Evolutionary conservation across 768 basidiomycete species (phyloP).

Genomic region (Boletus insuetus): DNA sequence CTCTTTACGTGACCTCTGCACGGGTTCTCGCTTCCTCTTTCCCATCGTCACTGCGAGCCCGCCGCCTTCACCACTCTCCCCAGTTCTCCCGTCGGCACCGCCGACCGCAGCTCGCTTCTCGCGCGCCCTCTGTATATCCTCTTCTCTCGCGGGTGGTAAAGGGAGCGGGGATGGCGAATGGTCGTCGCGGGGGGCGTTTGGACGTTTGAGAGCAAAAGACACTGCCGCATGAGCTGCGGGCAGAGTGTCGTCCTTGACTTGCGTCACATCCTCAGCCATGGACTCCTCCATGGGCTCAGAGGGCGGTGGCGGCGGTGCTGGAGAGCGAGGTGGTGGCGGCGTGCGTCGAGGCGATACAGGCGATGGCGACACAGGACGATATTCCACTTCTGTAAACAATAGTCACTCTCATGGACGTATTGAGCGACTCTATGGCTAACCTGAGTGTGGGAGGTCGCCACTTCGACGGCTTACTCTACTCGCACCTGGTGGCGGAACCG

Average conservation of each 20-base stretch:
- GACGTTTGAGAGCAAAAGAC: constrained; percentile 44
- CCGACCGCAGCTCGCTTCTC: constrained; percentile 21
- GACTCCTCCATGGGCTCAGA: constrained; percentile 37
- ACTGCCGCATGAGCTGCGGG: constrained; percentile 38
- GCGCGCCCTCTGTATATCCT: constrained; percentile 23
- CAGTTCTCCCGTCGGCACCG: constrained; percentile 7
- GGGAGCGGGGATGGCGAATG: constrained; percentile 45
- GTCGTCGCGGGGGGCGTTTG: constrained; percentile 43
- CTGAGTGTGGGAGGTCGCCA: constrained; percentile 6
- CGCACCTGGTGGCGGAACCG: constrained; percentile 9
- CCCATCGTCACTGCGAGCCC: not conserved
- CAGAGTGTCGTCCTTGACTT: constrained; percentile 31
- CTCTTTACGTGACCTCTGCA: constrained; percentile 56
- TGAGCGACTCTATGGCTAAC: constrained; percentile 2
- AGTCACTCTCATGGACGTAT: not conserved
- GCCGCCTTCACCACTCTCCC: constrained; percentile 1
- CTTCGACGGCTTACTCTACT: constrained; percentile 5
- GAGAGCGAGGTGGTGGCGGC: constrained; percentile 22
- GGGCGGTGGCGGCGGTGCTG: constrained; percentile 29
- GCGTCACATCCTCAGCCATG: constrained; percentile 1
- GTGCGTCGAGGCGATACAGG: constrained; percentile 23
- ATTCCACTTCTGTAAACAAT: constrained; percentile 13
- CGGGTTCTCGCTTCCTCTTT: constrained; percentile 40
- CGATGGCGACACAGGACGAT: constrained; percentile 22
- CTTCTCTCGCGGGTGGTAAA: constrained; percentile 30